Evolutionary conservation across 1,139 yeast genomes (phyloP), one percentile per base, ranked within the genome.

Genomic region (Yamadazyma dendronema): DNA sequence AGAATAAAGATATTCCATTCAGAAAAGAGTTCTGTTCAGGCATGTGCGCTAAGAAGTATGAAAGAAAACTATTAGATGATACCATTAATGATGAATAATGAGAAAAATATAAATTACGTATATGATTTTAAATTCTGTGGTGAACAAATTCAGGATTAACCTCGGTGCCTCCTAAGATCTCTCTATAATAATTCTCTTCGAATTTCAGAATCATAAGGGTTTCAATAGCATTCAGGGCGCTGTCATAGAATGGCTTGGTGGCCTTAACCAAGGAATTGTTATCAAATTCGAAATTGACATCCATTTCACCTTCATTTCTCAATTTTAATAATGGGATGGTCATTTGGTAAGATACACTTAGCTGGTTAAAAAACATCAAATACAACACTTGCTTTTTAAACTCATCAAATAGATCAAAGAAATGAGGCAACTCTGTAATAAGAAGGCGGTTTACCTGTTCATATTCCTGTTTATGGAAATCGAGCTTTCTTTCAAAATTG

Each of bases 1-100:
- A 56, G 35, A 70, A 69, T 41, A 60, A 53, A 21, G 50, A 62
- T 31, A 53, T 70, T 2, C 75, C 77, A 0, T 56, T 71, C 36
- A 57, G 61, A 40, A 55, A 60, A 34, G 65, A 64, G 38, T 71
- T 71, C 42, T 71, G 77, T 45, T 54, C 67, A 36, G 71, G 70
- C 1, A 48, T 49, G 31, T 71, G 77, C 48, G 61, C 59, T 3
- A 40, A 44, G 23, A 54, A 43, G 32, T 70, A 67, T 54, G 43
- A 47, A 46, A 35, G 32, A 16, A 37, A 34, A 17, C 13, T 35
- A 3, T 13, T 38, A n/a, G 33, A 33, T 17, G 41, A 38, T 33
- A 29, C 13, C 17, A 33, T 30, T 14, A 24, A 10, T 32, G 42
- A 36, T 28, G 36, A 39, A 33, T 36, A 17, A 32, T 36, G 36